Conservation (phyloP, 2,329 filamentous ascomycete species). For the Microsporum audouinii region DNA sequence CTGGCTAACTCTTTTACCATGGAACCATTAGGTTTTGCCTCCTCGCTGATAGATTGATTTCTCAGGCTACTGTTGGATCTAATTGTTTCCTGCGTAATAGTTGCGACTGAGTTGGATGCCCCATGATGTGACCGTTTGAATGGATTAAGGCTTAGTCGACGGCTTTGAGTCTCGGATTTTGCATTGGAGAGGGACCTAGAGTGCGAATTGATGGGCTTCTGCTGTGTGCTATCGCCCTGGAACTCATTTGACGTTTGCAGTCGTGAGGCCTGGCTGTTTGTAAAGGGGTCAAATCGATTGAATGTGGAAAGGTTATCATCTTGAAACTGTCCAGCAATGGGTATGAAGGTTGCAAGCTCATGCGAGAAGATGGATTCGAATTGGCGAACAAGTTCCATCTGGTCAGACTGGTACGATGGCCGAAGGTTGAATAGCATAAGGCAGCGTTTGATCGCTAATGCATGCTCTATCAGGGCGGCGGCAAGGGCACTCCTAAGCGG, state of each 20-base stretch:
- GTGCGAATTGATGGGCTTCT: constrained; percentile 19
- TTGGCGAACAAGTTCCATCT: constrained; percentile 28
- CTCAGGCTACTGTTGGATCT: constrained; percentile 4
- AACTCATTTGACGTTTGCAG: constrained; percentile 14
- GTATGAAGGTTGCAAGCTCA: constrained; percentile 52
- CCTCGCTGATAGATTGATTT: constrained; percentile 8
- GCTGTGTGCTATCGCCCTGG: constrained; percentile 22
- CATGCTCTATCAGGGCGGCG: constrained; percentile 79
- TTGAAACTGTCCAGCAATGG: constrained; percentile 36
- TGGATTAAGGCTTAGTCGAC: constrained; percentile 33
- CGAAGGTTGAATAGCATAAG: constrained; percentile 53
- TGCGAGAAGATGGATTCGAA: constrained; percentile 42
- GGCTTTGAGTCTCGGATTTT: constrained; percentile 11
- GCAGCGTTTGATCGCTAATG: constrained; percentile 74
- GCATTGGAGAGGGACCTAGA: not conserved
- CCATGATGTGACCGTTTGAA: constrained; percentile 33
- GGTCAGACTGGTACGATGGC: constrained; percentile 42
- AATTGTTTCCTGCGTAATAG: constrained; percentile 18
- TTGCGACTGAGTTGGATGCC: constrained; percentile 27
- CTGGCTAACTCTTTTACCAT: constrained; percentile 14
- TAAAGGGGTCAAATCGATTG: constrained; percentile 22
- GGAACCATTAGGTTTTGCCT: constrained; percentile 15
- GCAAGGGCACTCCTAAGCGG: constrained; percentile 66
- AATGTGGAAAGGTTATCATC: constrained; percentile 36
- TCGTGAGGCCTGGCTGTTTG: constrained; percentile 18